Percentiles rank a stretch among this genome's conserved stretches.
These are phyloP conservation scores for Mucor sp. DNA, from an alignment of 371 early-diverging fungal species.

Conservation along the genomic window DNA sequence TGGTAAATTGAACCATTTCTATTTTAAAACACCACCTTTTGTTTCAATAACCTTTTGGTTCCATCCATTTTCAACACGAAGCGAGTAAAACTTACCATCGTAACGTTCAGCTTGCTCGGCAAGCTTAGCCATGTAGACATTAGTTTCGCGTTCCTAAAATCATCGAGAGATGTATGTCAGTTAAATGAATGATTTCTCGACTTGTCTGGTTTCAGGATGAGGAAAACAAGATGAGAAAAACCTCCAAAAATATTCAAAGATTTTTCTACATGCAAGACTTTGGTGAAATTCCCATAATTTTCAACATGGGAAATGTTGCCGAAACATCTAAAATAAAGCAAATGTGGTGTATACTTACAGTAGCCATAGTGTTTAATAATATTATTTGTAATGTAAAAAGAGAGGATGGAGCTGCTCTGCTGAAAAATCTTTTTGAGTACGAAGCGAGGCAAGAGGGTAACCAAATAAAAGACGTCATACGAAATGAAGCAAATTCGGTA, in stretches of 20 bases:
- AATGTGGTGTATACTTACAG: slow-evolving; percentile 12
- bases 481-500: slow-evolving; percentile 1
- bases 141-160: slow-evolving; percentile 50
- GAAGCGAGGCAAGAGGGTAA: not conserved
- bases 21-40: slow-evolving; percentile 5
- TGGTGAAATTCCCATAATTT: not conserved
- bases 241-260: not conserved
- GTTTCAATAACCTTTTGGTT: not conserved
- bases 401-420: not conserved
- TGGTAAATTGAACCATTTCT: slow-evolving; percentile 98
- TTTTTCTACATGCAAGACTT: not conserved
- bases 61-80: not conserved
- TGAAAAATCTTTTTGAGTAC: not conserved
- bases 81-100: slow-evolving; percentile 56
- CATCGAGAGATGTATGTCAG: not conserved
- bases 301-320: not conserved
- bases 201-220: not conserved
- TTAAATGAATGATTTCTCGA: not conserved
- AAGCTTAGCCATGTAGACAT: slow-evolving; percentile 94
- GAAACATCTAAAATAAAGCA: not conserved
- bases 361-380: slow-evolving; percentile 9
- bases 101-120: slow-evolving; percentile 99
- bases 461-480: slow-evolving; percentile 8
- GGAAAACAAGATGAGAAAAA: not conserved
- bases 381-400: not conserved